Base-by-base conservation (phyloP, 2,329 filamentous ascomycete genomes). In the Paraconiothyrium sp. region DNA sequence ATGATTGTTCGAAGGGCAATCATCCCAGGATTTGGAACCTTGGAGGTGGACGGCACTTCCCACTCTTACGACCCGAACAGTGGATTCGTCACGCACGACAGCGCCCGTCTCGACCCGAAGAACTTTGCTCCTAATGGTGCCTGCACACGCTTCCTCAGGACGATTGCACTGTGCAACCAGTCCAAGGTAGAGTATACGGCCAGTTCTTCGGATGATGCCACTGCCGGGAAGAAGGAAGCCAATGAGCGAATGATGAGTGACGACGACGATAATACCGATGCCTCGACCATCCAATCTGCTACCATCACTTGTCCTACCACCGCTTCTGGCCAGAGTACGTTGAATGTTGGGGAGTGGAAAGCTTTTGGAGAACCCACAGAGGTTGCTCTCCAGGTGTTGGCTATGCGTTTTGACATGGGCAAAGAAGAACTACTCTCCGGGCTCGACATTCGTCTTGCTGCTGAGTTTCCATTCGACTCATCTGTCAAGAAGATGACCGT, bases 141-240 rank as follows among this genome's bases (percentile, higher is more conserved):
- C 8, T 62, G 78, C 27, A 59, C 63, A 39, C 70, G 66, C 22
- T 78, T 80, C 61, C 70, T 80, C 20, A 72, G 69, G 35, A 76
- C 77, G 0, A 76, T 80, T 54, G 72, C 78, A 51, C 72, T 80
- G 4, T 80, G 78, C 68, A 80, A 80, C 63, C 71, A 79, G 55
- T 75, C 78, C 27, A 76, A 76, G 57, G 71, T 80, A 14, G 68
- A 71, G 32, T 71, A 72, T 8, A 57, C 67, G 2, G 49, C 59
- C 3, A 63, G 54, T 20, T 22, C 56, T 4, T 32, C 44, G 7
- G 48, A 52, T 84, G 60, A 78, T 86, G 63, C 81, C 90, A 50
- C 85, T 84, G 60, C 83, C 82, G 30, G 82, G 79, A 66, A 82
- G 83, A 69, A 85, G 81, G 54, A 84, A 79, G 64, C 77, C 78